Evolutionary conservation across 169 alveolate species (phyloP).

Genomic region (Plasmodium gonderi): DNA sequence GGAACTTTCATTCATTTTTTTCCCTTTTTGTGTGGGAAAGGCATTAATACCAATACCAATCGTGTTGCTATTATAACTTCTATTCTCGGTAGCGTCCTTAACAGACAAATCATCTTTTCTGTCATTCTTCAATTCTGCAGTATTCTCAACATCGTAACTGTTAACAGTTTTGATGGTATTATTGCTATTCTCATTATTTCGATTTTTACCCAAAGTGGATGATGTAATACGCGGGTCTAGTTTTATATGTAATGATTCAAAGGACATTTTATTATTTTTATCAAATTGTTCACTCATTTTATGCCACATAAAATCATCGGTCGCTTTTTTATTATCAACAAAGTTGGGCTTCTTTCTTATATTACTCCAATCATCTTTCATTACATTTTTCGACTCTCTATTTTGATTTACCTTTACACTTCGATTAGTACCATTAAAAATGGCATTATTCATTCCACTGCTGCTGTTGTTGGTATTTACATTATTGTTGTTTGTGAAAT

Average conservation of each 20-base stretch:
- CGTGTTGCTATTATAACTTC: background rate
- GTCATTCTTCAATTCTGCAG: background rate
- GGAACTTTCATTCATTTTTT: background rate
- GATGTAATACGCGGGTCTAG: background rate
- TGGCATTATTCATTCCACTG: background rate
- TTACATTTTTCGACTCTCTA: slow-evolving; percentile 6
- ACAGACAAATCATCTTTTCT: too few relatives aligned
- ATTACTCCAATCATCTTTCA: slow-evolving; percentile 61
- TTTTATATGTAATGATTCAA: background rate
- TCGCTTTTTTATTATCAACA: slow-evolving; percentile 23
- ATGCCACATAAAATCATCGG: slow-evolving; percentile 68
- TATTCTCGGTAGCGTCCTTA: background rate
- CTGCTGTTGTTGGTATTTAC: background rate
- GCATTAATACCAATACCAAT: background rate
- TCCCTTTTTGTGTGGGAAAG: background rate
- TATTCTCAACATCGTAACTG: background rate
- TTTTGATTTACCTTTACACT: slow-evolving; percentile 1
- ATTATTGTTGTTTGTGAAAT: background rate
- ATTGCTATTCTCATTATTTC: background rate
- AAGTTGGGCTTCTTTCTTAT: slow-evolving; percentile 31
- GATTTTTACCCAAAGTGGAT: background rate
- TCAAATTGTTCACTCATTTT: slow-evolving; percentile 71
- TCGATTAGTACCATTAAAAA: slow-evolving; percentile 9
- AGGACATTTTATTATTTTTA: slow-evolving; percentile 3
- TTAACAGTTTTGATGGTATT: background rate